phyloP scores from a whole-genome alignment of 768 basidiomycete genomes.

The Hemileccinum rubropunctum region DNA sequence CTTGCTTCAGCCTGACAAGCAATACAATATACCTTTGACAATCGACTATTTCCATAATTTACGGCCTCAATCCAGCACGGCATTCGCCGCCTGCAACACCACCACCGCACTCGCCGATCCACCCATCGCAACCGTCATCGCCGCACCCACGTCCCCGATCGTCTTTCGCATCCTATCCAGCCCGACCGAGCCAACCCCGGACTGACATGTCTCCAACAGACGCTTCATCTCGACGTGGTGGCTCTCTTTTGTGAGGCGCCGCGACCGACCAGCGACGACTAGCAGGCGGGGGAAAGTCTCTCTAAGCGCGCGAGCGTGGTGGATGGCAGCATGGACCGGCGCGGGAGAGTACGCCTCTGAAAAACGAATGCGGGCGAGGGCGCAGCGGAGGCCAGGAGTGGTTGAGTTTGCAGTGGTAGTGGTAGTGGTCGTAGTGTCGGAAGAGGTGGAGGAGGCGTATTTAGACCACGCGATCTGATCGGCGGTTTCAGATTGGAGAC shows the following conservation, averaged over 20 bases:
- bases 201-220: slow-evolving; percentile 46
- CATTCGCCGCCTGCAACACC: slow-evolving; percentile 63
- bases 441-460: slow-evolving; percentile 40
- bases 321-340: slow-evolving; percentile 57
- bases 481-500: slow-evolving; percentile 78
- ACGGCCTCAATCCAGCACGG: background rate
- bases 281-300: slow-evolving; percentile 44
- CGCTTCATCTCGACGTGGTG: slow-evolving; percentile 69
- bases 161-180: slow-evolving; percentile 59
- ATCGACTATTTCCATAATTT: too few species aligned
- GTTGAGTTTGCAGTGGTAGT: background rate
- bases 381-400: slow-evolving; percentile 20
- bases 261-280: slow-evolving; percentile 70
- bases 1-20: too few species aligned
- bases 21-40: background rate
- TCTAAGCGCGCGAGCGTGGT: slow-evolving; percentile 36
- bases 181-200: background rate
- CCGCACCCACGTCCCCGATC: slow-evolving; percentile 84
- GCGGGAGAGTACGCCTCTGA: slow-evolving; percentile 48
- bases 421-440: slow-evolving; percentile 1
- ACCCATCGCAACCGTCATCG: slow-evolving; percentile 55
- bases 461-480: slow-evolving; percentile 75
- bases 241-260: slow-evolving; percentile 68
- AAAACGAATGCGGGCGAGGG: slow-evolving; percentile 64
- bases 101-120: slow-evolving; percentile 54